Evolutionary conservation across 345 rosid genomes (phyloP), one percentile per base, ranked within the genome.

Genomic region (Lepidium sativum): DNA sequence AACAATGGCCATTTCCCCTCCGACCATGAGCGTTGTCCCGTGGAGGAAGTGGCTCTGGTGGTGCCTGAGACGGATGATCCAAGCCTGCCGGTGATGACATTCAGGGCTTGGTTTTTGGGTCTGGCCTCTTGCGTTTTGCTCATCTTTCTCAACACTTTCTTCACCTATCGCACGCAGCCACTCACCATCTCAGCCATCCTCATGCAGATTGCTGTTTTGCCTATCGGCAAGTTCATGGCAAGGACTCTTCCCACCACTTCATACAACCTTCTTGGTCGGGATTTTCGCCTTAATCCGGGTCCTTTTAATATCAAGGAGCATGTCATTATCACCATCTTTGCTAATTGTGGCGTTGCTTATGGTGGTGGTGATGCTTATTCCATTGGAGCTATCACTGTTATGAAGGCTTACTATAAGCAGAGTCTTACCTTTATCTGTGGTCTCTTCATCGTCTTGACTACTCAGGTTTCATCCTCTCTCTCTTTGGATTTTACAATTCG

Each of bases 331-430:
- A 95, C 99, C 16, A 75, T 95, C 12, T 95, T 95, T 21, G 97
- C 99, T 9, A 95, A 91, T 33, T 95, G 99, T 44, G 99, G 99
- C 4, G 97, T 95, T 5, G 73, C 97, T 16, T 20, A 2, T 9
- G 99, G 99, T 32, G 97, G 99, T 2, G 99, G 99, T 34, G 99
- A 95, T 35, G 99, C 99, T 15, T 91, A 91, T 78, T 95, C 99
- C 16, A 91, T 86, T 35, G 99, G 99, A 11, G 99, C 99, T 43
- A 88, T 95, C 31, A 88, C 96, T 8, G 96, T 95, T 40, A 95
- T 95, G 99, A 95, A 86, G 78, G 91, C 89, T 69, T 95, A 88
- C 60, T 95, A 95, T 32, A 91, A 85, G 67, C 99, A 91, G 70
- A 81, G 77, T 53, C 77, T 95, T 70, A 81, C 39, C 71, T 95